Conservation (phyloP, 2,329 filamentous ascomycete genomes). For the Xylogone sp. region DNA sequence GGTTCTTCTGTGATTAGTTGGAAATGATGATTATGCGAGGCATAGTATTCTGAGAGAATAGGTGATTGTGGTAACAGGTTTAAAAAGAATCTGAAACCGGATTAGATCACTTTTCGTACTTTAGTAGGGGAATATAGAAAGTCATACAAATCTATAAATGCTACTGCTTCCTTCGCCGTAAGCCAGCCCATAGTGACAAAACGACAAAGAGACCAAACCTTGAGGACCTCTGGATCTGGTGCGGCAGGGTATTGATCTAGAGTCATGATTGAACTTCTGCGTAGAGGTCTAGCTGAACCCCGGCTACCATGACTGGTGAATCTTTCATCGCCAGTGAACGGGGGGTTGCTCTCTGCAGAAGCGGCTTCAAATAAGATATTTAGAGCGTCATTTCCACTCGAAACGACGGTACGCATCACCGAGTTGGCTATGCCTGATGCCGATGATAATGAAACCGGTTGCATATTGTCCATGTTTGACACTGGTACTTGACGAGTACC, state of each 20-base stretch:
- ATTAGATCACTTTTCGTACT: neutral
- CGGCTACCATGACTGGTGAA: slow-evolving; percentile 22
- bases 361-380: slow-evolving; percentile 50
- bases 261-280: slow-evolving; percentile 2
- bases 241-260: neutral
- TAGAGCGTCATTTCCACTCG: slow-evolving; percentile 48
- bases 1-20: slow-evolving; percentile 46
- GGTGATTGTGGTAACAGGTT: slow-evolving; percentile 48
- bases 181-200: slow-evolving; percentile 57
- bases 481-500: neutral
- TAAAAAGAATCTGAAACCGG: slow-evolving; percentile 36
- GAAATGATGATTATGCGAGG: slow-evolving; percentile 43
- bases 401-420: slow-evolving; percentile 44
- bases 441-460: neutral
- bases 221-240: slow-evolving; percentile 29
- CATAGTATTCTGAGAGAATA: slow-evolving; percentile 45
- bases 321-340: slow-evolving; percentile 18
- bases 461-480: neutral
- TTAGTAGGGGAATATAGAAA: neutral
- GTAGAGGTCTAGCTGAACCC: slow-evolving; percentile 30
- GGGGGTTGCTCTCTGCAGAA: slow-evolving; percentile 30
- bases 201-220: slow-evolving; percentile 43
- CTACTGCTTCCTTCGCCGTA: slow-evolving; percentile 48
- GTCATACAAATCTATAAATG: slow-evolving; percentile 44
- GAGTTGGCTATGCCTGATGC: slow-evolving; percentile 3